A percentile compares a stretch with the other conserved stretches of the same genome.
These are phyloP conservation scores for Petunia hybrid DNA, from an alignment of 305 asterid genomes.

Conservation along the genomic window DNA sequence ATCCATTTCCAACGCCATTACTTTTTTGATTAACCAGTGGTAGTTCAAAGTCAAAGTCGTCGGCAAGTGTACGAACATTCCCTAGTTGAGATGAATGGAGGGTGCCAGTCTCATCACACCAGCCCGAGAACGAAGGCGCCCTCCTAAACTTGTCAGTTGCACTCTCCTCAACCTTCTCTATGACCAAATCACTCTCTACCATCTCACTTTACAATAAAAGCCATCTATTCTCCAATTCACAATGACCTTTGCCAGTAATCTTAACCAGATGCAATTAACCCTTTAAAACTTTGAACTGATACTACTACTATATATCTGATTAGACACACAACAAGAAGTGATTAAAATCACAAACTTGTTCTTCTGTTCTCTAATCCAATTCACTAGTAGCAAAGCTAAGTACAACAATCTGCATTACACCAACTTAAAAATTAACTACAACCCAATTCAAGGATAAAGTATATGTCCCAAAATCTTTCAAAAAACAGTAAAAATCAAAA, in stretches of 20 bases:
- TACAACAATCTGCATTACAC: slow-evolving; percentile 21
- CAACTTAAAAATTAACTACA: slow-evolving; percentile 1
- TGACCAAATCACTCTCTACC: slow-evolving; percentile 52
- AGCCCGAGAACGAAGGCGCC: slow-evolving; percentile 79
- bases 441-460: neutral
- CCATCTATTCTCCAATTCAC: slow-evolving; percentile 37
- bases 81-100: slow-evolving; percentile 44
- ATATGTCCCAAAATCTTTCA: neutral
- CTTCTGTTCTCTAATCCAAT: neutral
- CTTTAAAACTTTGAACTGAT: neutral
- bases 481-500: slow-evolving; percentile 5
- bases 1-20: slow-evolving; percentile 39
- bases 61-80: slow-evolving; percentile 41
- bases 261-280: slow-evolving; percentile 3
- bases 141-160: slow-evolving; percentile 50
- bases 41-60: slow-evolving; percentile 63
- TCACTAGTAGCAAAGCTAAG: neutral
- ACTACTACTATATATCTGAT: neutral
- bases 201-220: slow-evolving; percentile 47
- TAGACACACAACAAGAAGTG: slow-evolving; percentile 11
- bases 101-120: slow-evolving; percentile 70
- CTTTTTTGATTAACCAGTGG: slow-evolving; percentile 42
- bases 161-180: slow-evolving; percentile 51
- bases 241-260: slow-evolving; percentile 6
- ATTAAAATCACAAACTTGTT: slow-evolving; percentile 8